phyloP scores from a whole-genome alignment of 495 filamentous ascomycete species.

The Entonaema liquescens region DNA sequence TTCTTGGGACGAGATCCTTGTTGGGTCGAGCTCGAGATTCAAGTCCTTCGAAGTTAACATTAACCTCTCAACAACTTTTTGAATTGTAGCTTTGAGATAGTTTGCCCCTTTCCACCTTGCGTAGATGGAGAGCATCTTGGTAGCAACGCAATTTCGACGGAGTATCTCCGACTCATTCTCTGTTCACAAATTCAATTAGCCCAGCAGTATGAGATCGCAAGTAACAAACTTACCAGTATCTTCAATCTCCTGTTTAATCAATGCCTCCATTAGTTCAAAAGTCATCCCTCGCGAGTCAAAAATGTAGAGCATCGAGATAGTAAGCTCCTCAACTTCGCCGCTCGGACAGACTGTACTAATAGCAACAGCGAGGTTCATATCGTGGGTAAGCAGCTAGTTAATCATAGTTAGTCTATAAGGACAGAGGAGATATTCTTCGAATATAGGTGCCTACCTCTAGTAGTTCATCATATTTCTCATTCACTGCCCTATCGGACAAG shows the following conservation, averaged over 20 bases:
- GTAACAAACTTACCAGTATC: conserved; percentile 58
- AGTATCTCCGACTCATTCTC: conserved; percentile 72
- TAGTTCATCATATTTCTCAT: conserved; percentile 70
- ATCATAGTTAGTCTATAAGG: conserved; percentile 4
- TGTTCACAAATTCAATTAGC: conserved; percentile 26
- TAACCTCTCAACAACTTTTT: conserved; percentile 67
- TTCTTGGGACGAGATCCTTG: conserved; percentile 62
- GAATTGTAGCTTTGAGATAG: conserved; percentile 69
- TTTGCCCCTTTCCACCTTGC: conserved; percentile 71
- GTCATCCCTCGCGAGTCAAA: conserved; percentile 69
- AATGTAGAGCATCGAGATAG: conserved; percentile 70
- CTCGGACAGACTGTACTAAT: conserved; percentile 71
- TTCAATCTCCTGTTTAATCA: conserved; percentile 72
- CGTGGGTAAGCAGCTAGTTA: conserved; percentile 63
- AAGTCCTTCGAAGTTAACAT: conserved; percentile 68
- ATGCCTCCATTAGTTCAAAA: conserved; percentile 66
- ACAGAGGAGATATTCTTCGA: neutral
- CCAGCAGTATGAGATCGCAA: neutral
- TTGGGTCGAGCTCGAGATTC: conserved; percentile 71
- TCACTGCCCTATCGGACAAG: conserved; percentile 68
- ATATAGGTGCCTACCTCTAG: conserved; percentile 56
- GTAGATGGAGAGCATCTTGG: conserved; percentile 73
- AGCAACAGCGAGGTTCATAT: conserved; percentile 66
- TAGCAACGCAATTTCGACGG: conserved; percentile 70
- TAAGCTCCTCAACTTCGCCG: conserved; percentile 70